A percentile compares a stretch with the other conserved stretches of the same genome.
Conservation (phyloP, 2,329 filamentous ascomycete species). For the Myriosclerotinia duriaeana region DNA sequence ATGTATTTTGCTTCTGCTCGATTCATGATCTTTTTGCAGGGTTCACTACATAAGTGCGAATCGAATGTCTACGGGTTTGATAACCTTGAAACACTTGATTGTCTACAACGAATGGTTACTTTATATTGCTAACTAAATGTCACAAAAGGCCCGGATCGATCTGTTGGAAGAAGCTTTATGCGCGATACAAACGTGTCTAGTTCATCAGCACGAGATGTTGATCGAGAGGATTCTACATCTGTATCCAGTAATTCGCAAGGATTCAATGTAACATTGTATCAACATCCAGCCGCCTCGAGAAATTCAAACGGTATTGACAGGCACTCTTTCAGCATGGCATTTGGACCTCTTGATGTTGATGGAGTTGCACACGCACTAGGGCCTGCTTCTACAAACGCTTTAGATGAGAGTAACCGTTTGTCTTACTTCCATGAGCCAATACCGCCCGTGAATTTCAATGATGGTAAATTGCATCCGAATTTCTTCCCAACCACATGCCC, state of each 20-base stretch:
- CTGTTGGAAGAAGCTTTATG: neutral
- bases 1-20: too few species aligned
- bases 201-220: neutral
- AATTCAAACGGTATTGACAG: neutral
- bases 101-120: neutral
- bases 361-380: neutral
- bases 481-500: neutral
- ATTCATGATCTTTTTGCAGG: neutral
- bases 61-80: neutral
- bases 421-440: conserved; percentile 9
- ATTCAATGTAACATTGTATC: neutral
- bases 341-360: neutral
- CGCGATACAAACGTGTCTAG: neutral
- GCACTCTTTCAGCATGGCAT: conserved; percentile 7
- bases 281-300: neutral
- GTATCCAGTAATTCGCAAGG: neutral
- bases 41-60: neutral
- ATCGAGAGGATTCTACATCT: neutral
- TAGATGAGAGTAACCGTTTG: conserved; percentile 10
- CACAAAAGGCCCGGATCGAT: conserved; percentile 12
- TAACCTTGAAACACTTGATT: neutral
- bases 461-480: conserved; percentile 5
- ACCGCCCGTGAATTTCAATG: neutral
- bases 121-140: neutral
- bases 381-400: conserved; percentile 7